Conservation (phyloP, 2,329 filamentous ascomycete genomes). For the Phialophora tarda region DNA sequence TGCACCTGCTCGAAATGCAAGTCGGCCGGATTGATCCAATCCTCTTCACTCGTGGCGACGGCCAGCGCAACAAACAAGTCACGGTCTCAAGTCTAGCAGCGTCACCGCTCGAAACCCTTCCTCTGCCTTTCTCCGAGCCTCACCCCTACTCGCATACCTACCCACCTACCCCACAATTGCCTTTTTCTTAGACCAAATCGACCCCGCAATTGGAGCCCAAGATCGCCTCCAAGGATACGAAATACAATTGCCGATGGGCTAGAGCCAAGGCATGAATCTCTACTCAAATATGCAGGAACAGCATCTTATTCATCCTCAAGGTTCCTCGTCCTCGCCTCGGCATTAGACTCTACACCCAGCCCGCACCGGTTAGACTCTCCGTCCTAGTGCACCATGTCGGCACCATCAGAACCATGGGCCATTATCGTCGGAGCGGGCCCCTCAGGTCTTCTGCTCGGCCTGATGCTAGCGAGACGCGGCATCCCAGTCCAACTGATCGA, state of each 20-base stretch:
- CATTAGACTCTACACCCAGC: not conserved
- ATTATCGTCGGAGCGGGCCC: slow-evolving; percentile 46
- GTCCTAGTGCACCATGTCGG: not conserved
- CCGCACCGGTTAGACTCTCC: not conserved
- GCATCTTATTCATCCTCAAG: not conserved
- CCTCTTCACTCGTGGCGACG: not conserved
- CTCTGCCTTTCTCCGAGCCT: not conserved
- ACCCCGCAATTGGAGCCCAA: slow-evolving; percentile 1
- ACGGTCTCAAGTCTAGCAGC: no score
- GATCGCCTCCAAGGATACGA: not conserved
- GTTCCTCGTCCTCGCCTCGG: not conserved
- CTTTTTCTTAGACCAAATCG: not conserved
- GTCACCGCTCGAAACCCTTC: not conserved
- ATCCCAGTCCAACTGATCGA: slow-evolving; percentile 55
- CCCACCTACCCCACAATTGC: not conserved
- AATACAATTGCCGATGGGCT: not conserved
- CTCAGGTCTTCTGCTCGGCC: slow-evolving; percentile 43
- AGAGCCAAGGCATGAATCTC: not conserved
- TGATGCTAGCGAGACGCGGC: slow-evolving; percentile 43
- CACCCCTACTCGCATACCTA: not conserved
- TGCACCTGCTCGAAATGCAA: not conserved
- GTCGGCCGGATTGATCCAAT: not conserved
- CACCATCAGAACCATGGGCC: slow-evolving; percentile 26
- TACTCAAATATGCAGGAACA: not conserved
- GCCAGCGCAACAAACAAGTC: no score